Evolutionary conservation across 1,284 basidiomycete species (phyloP), one percentile per base, ranked within the genome.

Genomic region (Trichosporon sp.): DNA sequence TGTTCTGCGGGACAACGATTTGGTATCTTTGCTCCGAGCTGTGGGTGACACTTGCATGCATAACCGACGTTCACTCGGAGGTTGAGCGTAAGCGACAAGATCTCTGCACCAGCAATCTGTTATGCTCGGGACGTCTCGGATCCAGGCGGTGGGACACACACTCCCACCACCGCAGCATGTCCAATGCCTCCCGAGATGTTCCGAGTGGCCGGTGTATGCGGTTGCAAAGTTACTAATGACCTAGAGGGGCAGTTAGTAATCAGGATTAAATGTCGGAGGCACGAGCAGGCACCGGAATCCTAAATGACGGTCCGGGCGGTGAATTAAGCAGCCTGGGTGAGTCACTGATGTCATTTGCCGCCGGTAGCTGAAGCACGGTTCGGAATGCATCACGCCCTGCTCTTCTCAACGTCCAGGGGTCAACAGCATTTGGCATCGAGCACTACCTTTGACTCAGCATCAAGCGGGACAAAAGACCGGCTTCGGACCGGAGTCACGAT

Each of bases 281-380:
- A 54, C 51, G 51, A 10, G 51, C 19, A 54, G 51, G 51, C 51
- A 54, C 51, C 7, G 3, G 51, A 54, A 54, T 54, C 51, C 51
- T 54, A 54, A 26, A 54, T 26, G 19, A 4, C 19, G 26, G 10
- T 6, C 19, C 16, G 3, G 26, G 8, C 56, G 56, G 56, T 14
- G 19, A 61, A 63, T 63, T 35, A 35, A 32, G 21, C 7, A 5
- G n/a, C 3, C 59, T 7, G 19, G 35, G 59, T 63, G 59, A 63
- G 31, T 63, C 59, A 63, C 59, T 63, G 59, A 35, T 35, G 32
- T 63, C 31, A 35, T 35, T 35, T 63, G 59, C 59, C 59, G 59
- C 59, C 59, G 59, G 59, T 16, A 61, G 35, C 14, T 61, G 56
- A 7, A 16, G 14, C 54, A 59, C 26, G 26, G 59, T 63, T 63